Conservation (phyloP, 345 rosid genomes). For the Citrus reticulata region DNA sequence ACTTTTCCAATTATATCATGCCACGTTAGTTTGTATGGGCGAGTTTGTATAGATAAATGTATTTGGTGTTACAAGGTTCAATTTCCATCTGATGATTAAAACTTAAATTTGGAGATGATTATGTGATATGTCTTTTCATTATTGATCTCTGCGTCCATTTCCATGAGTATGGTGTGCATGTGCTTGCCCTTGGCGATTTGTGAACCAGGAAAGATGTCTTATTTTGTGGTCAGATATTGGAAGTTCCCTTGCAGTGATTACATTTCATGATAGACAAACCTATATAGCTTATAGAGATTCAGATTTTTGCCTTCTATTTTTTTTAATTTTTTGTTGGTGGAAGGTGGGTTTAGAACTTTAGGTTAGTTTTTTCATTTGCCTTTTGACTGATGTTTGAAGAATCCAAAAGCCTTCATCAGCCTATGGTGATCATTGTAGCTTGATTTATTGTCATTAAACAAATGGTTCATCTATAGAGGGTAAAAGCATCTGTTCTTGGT, state of each 20-base stretch:
- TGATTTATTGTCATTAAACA: not conserved
- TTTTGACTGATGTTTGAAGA: not conserved
- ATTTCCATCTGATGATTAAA: not conserved
- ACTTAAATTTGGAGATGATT: not conserved
- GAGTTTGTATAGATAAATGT: not conserved
- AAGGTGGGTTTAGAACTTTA: not conserved
- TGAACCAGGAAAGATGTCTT: not conserved
- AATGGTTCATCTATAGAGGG: not conserved
- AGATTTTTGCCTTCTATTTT: not conserved
- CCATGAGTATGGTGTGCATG: not conserved
- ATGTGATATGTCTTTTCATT: not conserved
- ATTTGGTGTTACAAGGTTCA: not conserved
- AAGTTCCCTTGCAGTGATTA: not conserved
- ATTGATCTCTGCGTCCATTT: not conserved
- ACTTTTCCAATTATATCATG: not conserved
- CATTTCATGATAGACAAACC: not conserved
- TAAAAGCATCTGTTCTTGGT: not conserved
- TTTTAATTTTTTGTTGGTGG: not conserved
- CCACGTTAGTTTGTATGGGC: not conserved
- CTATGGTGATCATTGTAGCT: not conserved
- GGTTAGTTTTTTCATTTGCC: not conserved
- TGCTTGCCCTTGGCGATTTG: not conserved
- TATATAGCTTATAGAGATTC: not conserved
- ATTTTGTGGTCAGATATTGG: not conserved
- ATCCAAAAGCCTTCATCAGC: not conserved